Evolutionary conservation across 139 green algal genomes (phyloP), one percentile per base, ranked within the genome.

Genomic region (Chlamydomonas sp.): DNA sequence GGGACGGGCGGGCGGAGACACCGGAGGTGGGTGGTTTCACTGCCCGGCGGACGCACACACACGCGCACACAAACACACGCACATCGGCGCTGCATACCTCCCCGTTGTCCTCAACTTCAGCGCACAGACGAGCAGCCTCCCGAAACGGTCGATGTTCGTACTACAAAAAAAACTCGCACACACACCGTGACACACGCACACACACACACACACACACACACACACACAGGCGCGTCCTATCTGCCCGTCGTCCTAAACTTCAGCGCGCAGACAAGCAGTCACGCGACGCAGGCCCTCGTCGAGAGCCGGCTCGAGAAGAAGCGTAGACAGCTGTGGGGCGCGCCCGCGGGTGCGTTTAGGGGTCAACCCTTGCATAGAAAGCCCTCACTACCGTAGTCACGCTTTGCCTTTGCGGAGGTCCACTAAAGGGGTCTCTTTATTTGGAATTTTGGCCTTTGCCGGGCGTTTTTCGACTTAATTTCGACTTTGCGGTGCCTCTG

Each of bases 221-320:
- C 26, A 33, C 57, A 16, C 57, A 65, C n/a, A 65, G 20, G 16
- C 26, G 47, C 16, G 47, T 57, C 16, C 22, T 57, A 29, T 72
- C 20, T 57, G 47, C 47, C 47, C 47, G 20, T 57, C 22, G 59
- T 69, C 22, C 59, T 86, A 36, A 79, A 79, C 72, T 93, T 91
- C 81, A 83, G 58, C 20, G 89, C 88, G 16, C 85, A 88, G 73
- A 95, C 89, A 24, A 71, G 31, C 57, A 74, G 69, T 33, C 31
- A 39, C 29, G 62, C 75, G 8, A 67, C 70, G 20, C 63, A 81
- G 58, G 74, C 81, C 3, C 72, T 87, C 35, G 86, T 94, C 48
- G 88, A 94, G 73, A 60, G 48, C 64, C 84, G 83, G 65, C 79
- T 94, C 26, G 86, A 91, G 72, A 90, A 89, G 82, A 89, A 88